phyloP scores from a whole-genome alignment of 805 yeast species.

The Zygosaccharomyces pseudorouxii region DNA sequence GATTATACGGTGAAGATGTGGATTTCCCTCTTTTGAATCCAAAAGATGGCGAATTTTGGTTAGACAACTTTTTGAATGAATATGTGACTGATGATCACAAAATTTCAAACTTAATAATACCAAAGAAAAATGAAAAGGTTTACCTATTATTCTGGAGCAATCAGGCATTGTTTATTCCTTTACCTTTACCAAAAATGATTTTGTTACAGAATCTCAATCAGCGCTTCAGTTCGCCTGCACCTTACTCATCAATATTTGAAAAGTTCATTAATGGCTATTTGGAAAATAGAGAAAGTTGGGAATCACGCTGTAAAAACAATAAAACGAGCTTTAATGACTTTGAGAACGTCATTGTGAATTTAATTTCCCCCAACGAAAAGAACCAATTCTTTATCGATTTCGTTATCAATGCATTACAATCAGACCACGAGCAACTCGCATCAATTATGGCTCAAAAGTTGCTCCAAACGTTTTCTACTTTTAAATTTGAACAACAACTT shows the following conservation, averaged over 20 bases:
- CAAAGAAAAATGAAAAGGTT: conserved; percentile 54
- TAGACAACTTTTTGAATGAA: conserved; percentile 41
- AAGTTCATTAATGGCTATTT: conserved; percentile 45
- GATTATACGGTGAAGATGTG: conserved; percentile 51
- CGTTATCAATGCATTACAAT: conserved; percentile 49
- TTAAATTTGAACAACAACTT: conserved; percentile 56
- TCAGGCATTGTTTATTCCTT: conserved; percentile 51
- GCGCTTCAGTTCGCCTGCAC: conserved; percentile 22
- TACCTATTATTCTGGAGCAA: conserved; percentile 62
- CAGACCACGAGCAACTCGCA: conserved; percentile 41
- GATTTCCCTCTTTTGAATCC: conserved; percentile 55
- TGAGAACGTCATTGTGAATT: conserved; percentile 53
- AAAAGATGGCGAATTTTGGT: conserved; percentile 52
- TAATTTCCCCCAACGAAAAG: conserved; percentile 61
- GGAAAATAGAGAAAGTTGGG: conserved; percentile 44
- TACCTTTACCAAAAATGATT: conserved; percentile 53
- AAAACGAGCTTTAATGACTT: conserved; percentile 50
- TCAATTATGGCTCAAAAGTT: conserved; percentile 49
- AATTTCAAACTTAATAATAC: conserved; percentile 40
- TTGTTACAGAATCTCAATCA: conserved; percentile 45
- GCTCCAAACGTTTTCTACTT: conserved; percentile 47
- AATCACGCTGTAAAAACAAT: conserved; percentile 40
- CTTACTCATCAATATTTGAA: conserved; percentile 47
- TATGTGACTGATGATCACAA: conserved; percentile 49
- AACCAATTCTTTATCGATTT: conserved; percentile 54